Percentiles rank a stretch among this genome's conserved stretches.
These are phyloP conservation scores for Clonostachys solani DNA, from an alignment of 2,329 filamentous ascomycete species.

Conservation along the genomic window DNA sequence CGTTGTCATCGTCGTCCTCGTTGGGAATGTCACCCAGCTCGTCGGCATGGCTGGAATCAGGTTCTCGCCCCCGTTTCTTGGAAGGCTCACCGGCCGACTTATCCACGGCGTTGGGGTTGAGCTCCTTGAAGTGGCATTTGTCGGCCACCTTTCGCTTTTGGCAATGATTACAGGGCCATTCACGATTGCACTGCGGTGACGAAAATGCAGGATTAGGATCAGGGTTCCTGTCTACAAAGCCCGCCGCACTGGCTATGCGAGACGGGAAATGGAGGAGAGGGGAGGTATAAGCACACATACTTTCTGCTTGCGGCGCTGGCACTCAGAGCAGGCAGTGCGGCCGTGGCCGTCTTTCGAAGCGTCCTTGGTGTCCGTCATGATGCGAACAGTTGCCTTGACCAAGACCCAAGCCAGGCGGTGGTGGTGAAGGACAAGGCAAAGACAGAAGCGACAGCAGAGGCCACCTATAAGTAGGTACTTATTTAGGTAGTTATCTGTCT, in stretches of 20 bases:
- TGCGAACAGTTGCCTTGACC: too few species aligned
- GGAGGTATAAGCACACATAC: conserved; percentile 8
- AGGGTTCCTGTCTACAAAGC: too few species aligned
- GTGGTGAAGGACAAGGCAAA: too few species aligned
- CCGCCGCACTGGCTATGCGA: background rate
- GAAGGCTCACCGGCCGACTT: conserved; percentile 6
- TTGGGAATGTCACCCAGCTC: conserved; percentile 6
- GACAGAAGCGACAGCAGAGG: too few species aligned
- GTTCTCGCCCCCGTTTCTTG: conserved; percentile 5
- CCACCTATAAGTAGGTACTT: too few species aligned
- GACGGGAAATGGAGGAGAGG: background rate
- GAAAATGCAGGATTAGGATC: conserved; percentile 4
- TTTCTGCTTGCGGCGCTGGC: conserved; percentile 31
- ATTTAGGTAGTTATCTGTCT: too few species aligned
- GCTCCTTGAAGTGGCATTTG: conserved; percentile 23
- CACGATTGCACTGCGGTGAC: conserved; percentile 25
- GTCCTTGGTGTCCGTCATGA: too few species aligned
- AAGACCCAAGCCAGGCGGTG: too few species aligned
- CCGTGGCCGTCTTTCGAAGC: background rate
- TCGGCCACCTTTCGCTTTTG: conserved; percentile 31
- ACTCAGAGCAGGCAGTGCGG: conserved; percentile 35
- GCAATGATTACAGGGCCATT: conserved; percentile 33
- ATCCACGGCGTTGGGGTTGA: conserved; percentile 10
- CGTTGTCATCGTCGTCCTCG: conserved; percentile 7
- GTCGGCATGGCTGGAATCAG: conserved; percentile 8